Evolutionary conservation across 2,329 filamentous ascomycete genomes (phyloP).

Genomic region (Ascochyta pisi): DNA sequence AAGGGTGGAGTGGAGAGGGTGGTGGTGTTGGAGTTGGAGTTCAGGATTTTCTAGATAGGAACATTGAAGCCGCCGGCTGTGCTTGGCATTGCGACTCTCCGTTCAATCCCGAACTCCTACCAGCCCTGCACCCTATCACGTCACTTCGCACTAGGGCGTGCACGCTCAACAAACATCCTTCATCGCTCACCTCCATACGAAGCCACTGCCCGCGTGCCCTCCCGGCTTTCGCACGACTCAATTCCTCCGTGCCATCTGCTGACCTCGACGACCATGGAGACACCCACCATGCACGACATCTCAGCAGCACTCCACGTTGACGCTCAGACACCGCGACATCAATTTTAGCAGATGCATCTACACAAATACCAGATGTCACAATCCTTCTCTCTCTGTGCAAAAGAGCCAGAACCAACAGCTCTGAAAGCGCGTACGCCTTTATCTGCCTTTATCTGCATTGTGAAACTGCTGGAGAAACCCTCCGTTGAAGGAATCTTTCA

Average conservation of each 20-base stretch:
- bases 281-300: conserved; percentile 3
- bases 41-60: conserved; percentile 23
- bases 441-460: no score
- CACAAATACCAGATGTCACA: neutral
- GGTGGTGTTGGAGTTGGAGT: conserved; percentile 22
- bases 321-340: neutral
- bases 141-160: conserved; percentile 15
- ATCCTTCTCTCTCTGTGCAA: no score
- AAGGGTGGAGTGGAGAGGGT: conserved; percentile 38
- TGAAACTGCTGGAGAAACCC: no score
- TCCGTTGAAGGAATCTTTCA: no score
- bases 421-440: no score
- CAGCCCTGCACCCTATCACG: conserved; percentile 13
- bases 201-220: neutral
- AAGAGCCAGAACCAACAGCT: no score
- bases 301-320: neutral
- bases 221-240: neutral
- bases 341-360: neutral
- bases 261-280: conserved; percentile 1
- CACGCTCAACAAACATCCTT: conserved; percentile 18
- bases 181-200: conserved; percentile 7
- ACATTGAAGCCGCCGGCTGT: neutral
- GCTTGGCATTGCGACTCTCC: no score
- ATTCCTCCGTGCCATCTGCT: neutral
- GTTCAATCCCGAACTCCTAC: conserved; percentile 8